Conservation (phyloP, 2,329 filamentous ascomycete genomes). For the Chrysosporium keratinophilum region DNA sequence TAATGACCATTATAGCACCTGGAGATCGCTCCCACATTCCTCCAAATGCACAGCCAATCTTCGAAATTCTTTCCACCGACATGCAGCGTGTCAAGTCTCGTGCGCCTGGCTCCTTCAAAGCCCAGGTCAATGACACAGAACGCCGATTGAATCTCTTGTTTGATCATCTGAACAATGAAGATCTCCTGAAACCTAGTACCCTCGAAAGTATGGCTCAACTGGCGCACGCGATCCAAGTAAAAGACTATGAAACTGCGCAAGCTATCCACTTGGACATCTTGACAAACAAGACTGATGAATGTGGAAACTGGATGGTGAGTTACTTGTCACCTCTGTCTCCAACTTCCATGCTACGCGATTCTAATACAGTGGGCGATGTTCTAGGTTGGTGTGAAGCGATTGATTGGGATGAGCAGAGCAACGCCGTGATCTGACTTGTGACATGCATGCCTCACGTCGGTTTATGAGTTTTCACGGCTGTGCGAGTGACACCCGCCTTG, state of each 20-base stretch:
- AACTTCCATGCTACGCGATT: not conserved
- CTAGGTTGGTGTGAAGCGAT: constrained; percentile 63
- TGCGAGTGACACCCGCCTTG: not conserved
- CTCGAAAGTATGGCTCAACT: constrained; percentile 39
- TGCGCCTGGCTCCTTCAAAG: constrained; percentile 74
- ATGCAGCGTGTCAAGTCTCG: constrained; percentile 80
- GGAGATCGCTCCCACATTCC: constrained; percentile 90
- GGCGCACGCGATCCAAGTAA: constrained; percentile 55
- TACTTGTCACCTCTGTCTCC: not conserved
- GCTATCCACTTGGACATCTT: constrained; percentile 65
- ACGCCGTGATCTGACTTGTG: constrained; percentile 44
- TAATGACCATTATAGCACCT: constrained; percentile 34
- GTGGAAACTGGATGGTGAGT: constrained; percentile 78
- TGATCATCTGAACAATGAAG: constrained; percentile 92
- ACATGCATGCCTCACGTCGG: not conserved
- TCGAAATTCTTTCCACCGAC: constrained; percentile 68
- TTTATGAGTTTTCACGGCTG: not conserved
- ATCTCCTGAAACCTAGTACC: constrained; percentile 70
- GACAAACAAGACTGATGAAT: constrained; percentile 66
- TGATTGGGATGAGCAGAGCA: constrained; percentile 69
- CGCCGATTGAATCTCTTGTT: constrained; percentile 90
- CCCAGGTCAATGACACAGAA: constrained; percentile 86
- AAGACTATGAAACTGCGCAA: constrained; percentile 58
- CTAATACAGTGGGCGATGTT: constrained; percentile 8
- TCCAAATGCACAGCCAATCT: constrained; percentile 61